Evolutionary conservation across 768 basidiomycete species (phyloP).

Genomic region (Rickenella mellea): DNA sequence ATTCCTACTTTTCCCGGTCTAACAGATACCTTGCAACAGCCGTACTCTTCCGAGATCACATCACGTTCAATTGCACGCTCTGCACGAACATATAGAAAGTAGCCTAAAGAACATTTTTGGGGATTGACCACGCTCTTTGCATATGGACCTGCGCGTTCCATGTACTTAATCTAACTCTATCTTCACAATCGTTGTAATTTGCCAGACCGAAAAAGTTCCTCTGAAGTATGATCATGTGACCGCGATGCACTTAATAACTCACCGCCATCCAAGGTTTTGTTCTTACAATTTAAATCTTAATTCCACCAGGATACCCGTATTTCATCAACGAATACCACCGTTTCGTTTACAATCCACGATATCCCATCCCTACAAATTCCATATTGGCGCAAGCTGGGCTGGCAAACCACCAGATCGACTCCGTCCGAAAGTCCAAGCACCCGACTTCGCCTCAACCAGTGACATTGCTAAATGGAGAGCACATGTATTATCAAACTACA

Average conservation of each 20-base stretch:
- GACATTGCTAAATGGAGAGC: conserved; percentile 65
- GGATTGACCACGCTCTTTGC: too few relatives aligned
- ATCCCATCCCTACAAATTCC: conserved; percentile 55
- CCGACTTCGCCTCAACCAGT: conserved; percentile 49
- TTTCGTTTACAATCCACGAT: conserved; percentile 13
- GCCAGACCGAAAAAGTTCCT: too few relatives aligned
- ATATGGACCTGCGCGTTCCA: too few relatives aligned
- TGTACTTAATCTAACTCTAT: too few relatives aligned
- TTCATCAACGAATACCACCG: too few relatives aligned
- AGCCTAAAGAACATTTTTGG: too few relatives aligned
- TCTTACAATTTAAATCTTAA: too few relatives aligned
- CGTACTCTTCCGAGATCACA: conserved; percentile 69
- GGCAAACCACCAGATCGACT: conserved; percentile 48
- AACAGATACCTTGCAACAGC: conserved; percentile 33
- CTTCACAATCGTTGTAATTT: too few relatives aligned
- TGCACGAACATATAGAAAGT: conserved; percentile 74
- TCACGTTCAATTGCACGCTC: conserved; percentile 72
- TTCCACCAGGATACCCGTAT: too few relatives aligned
- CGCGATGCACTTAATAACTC: too few relatives aligned
- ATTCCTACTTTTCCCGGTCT: conserved; percentile 7
- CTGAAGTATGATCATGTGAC: too few relatives aligned
- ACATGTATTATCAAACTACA: conserved; percentile 40
- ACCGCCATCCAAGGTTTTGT: too few relatives aligned
- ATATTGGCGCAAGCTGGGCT: conserved; percentile 71
- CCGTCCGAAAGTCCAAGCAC: conserved; percentile 20